phyloP scores from a whole-genome alignment of 768 basidiomycete species.

The Floccularia luteovirens region DNA sequence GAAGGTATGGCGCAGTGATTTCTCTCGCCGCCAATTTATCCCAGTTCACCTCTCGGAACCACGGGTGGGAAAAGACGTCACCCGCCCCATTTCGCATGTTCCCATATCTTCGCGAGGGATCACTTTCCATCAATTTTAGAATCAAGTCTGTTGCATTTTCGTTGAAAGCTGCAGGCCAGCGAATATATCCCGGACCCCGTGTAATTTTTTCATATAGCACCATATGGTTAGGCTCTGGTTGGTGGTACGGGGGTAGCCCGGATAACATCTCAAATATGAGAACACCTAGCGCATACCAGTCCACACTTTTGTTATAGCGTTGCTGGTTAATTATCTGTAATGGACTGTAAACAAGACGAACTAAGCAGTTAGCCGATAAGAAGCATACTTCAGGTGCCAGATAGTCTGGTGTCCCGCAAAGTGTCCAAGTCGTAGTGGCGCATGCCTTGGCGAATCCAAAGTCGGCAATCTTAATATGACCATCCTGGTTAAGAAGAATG shows the following conservation, averaged over 20 bases:
- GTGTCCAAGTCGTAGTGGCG: slow-evolving; percentile 83
- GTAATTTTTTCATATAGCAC: slow-evolving; percentile 90
- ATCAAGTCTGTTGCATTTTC: slow-evolving; percentile 83
- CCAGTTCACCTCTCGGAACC: slow-evolving; percentile 96
- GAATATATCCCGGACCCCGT: slow-evolving; percentile 62
- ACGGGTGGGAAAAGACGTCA: slow-evolving; percentile 89
- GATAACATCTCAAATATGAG: slow-evolving; percentile 98
- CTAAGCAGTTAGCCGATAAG: not conserved
- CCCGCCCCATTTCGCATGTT: slow-evolving; percentile 83
- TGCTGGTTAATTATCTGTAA: slow-evolving; percentile 67
- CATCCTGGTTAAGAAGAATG: slow-evolving; percentile 86
- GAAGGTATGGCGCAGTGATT: slow-evolving; percentile 93
- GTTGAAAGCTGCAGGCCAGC: slow-evolving; percentile 71
- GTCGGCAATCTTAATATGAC: slow-evolving; percentile 95
- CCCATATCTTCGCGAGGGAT: slow-evolving; percentile 84
- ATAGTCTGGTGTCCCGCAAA: slow-evolving; percentile 95
- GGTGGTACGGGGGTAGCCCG: slow-evolving; percentile 92
- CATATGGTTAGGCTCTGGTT: slow-evolving; percentile 77
- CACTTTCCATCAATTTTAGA: slow-evolving; percentile 81
- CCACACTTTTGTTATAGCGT: slow-evolving; percentile 93
- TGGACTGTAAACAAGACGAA: slow-evolving; percentile 6
- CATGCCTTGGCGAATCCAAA: slow-evolving; percentile 95
- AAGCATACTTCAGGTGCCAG: slow-evolving; percentile 81
- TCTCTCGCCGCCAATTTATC: slow-evolving; percentile 70
- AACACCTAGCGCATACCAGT: slow-evolving; percentile 98